Evolutionary conservation across 1,139 yeast species (phyloP).

Genomic region (Groenewaldozyma auringiensis): DNA sequence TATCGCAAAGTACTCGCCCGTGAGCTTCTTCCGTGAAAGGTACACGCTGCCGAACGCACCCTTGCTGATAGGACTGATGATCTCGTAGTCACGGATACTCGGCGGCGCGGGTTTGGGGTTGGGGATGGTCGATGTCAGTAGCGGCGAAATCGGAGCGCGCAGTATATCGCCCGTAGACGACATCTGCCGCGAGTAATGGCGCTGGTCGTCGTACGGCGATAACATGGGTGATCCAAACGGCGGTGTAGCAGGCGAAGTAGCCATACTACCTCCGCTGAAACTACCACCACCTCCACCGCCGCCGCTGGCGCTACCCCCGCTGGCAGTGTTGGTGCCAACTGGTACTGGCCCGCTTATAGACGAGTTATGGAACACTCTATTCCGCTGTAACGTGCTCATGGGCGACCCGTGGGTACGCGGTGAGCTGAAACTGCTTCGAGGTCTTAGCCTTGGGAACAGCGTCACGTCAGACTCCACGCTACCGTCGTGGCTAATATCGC

Average conservation of each 20-base stretch:
- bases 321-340: slow-evolving; percentile 1
- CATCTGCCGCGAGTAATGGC: slow-evolving; percentile 24
- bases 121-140: slow-evolving; percentile 55
- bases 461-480: not conserved
- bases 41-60: slow-evolving; percentile 98
- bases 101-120: slow-evolving; percentile 42
- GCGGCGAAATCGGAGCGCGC: slow-evolving; percentile 71
- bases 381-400: slow-evolving; percentile 15
- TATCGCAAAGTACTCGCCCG: slow-evolving; percentile 94
- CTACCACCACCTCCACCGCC: slow-evolving; percentile 6
- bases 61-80: slow-evolving; percentile 85
- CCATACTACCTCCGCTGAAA: not conserved
- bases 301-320: not conserved
- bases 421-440: slow-evolving; percentile 17
- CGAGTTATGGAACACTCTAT: slow-evolving; percentile 10
- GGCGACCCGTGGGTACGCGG: slow-evolving; percentile 18
- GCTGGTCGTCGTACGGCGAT: slow-evolving; percentile 22
- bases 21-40: slow-evolving; percentile 68
- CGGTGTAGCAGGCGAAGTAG: slow-evolving; percentile 24
- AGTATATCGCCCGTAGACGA: slow-evolving; percentile 22
- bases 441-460: slow-evolving; percentile 8
- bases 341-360: slow-evolving; percentile 1
- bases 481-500: slow-evolving; percentile 1
- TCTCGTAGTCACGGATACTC: slow-evolving; percentile 80
- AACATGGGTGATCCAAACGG: slow-evolving; percentile 24